Conservation (phyloP, 805 yeast genomes). For the Yueomyces sp. region DNA sequence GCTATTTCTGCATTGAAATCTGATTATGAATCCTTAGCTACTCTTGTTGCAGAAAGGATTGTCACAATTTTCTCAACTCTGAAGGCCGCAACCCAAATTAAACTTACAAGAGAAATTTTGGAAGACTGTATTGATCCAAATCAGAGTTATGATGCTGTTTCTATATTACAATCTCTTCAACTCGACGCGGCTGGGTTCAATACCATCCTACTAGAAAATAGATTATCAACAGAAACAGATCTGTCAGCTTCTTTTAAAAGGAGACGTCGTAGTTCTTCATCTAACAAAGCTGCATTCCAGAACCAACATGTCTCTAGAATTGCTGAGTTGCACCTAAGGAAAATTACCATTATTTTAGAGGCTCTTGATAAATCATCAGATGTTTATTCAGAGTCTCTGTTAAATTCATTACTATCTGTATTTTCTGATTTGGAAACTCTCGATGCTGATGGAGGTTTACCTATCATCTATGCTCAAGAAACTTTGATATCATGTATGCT, state of each 20-base stretch:
- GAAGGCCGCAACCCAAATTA: constrained; percentile 43
- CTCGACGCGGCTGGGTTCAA: constrained; percentile 46
- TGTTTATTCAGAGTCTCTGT: constrained; percentile 29
- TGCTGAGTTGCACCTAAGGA: constrained; percentile 69
- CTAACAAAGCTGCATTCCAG: constrained; percentile 63
- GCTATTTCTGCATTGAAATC: constrained; percentile 40
- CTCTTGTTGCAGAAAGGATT: constrained; percentile 37
- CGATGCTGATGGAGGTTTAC: constrained; percentile 83
- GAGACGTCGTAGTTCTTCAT: constrained; percentile 71
- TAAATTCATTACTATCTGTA: constrained; percentile 43
- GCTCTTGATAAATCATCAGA: constrained; percentile 42
- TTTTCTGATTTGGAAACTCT: constrained; percentile 69
- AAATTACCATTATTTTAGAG: constrained; percentile 68
- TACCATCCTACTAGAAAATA: constrained; percentile 44
- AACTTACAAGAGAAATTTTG: constrained; percentile 44
- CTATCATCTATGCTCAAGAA: constrained; percentile 85
- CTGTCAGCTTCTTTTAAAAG: constrained; percentile 39
- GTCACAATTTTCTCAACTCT: constrained; percentile 42
- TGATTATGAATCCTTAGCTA: constrained; percentile 30
- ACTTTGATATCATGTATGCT: constrained; percentile 78
- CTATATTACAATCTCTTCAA: constrained; percentile 39
- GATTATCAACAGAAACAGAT: constrained; percentile 33
- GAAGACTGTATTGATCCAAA: constrained; percentile 36
- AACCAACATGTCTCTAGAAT: constrained; percentile 53
- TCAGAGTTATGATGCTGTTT: constrained; percentile 38